Evolutionary conservation across 768 basidiomycete genomes (phyloP).

Genomic region (Epithele typhae): DNA sequence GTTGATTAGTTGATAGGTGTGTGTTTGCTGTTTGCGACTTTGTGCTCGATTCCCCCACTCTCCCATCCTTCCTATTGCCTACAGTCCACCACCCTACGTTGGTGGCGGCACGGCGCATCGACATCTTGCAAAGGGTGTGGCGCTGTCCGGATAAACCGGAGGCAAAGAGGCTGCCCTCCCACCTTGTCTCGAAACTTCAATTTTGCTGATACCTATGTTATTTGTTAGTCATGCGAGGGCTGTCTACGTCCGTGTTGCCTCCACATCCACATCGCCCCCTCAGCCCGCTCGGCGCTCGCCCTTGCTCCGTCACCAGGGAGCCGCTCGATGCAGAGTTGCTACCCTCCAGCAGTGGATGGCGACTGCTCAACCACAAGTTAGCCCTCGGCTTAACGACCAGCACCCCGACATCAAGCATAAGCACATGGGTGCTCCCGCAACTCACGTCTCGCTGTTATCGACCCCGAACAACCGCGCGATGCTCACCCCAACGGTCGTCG

Average conservation of each 20-base stretch:
- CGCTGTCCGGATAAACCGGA: too few species aligned
- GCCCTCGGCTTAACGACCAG: constrained; percentile 59
- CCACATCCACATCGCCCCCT: constrained; percentile 59
- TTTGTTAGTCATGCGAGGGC: too few species aligned
- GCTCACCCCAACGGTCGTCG: constrained; percentile 29
- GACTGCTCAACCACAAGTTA: constrained; percentile 55
- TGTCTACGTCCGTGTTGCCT: constrained; percentile 47
- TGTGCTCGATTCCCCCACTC: too few species aligned
- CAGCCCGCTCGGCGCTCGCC: constrained; percentile 41
- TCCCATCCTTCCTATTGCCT: too few species aligned
- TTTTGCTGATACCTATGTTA: too few species aligned
- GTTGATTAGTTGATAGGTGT: too few species aligned
- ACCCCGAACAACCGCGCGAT: constrained; percentile 41
- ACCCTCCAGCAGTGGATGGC: constrained; percentile 44
- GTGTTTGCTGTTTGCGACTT: too few species aligned
- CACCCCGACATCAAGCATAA: constrained; percentile 51
- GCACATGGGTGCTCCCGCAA: constrained; percentile 30
- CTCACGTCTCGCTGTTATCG: constrained; percentile 48
- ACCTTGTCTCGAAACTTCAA: too few species aligned
- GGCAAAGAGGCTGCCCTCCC: too few species aligned
- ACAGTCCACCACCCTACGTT: too few species aligned
- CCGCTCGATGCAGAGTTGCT: constrained; percentile 14
- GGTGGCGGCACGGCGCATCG: too few species aligned
- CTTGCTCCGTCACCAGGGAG: constrained; percentile 42
- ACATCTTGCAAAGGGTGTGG: too few species aligned